Percentiles rank a stretch among this genome's conserved stretches.
phyloP scores from a whole-genome alignment of 2,329 filamentous ascomycete species.

The Epichloe amarillans region DNA sequence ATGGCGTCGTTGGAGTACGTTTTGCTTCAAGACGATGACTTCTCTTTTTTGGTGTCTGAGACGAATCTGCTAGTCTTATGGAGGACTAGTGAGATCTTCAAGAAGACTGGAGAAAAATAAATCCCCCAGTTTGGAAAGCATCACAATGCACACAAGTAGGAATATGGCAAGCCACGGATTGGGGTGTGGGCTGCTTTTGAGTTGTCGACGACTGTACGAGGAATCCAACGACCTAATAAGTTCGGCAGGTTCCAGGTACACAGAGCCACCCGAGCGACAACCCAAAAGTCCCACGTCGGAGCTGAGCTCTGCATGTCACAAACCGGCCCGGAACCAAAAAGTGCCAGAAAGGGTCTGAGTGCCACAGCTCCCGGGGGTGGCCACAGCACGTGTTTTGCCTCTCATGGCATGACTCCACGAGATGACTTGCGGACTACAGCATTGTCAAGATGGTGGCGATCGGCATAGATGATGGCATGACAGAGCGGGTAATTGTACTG shows the following conservation, averaged over 20 bases:
- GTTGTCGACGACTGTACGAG: slow-evolving; percentile 4
- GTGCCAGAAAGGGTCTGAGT: slow-evolving; percentile 5
- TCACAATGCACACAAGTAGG: background rate
- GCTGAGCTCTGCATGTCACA: slow-evolving; percentile 10
- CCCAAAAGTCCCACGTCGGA: slow-evolving; percentile 10
- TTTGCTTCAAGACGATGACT: background rate
- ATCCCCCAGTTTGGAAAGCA: background rate
- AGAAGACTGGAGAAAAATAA: background rate
- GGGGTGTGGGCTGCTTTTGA: slow-evolving; percentile 14
- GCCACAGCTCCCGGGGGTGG: slow-evolving; percentile 2
- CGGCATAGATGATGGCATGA: slow-evolving; percentile 10
- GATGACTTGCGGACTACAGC: slow-evolving; percentile 8
- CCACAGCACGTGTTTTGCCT: slow-evolving; percentile 9
- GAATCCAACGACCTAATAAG: slow-evolving; percentile 2
- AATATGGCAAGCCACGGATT: background rate
- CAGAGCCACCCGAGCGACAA: slow-evolving; percentile 7
- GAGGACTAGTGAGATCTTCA: background rate
- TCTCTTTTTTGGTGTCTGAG: background rate
- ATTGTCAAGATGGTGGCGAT: slow-evolving; percentile 9
- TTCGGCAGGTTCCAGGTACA: slow-evolving; percentile 6
- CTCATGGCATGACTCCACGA: slow-evolving; percentile 3
- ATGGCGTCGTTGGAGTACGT: background rate
- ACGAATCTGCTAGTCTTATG: background rate
- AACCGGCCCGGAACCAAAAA: slow-evolving; percentile 1
- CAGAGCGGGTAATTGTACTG: slow-evolving; percentile 7